Percentiles rank a stretch among this genome's conserved stretches.
These are phyloP conservation scores for Euphorbia celastroides DNA, from an alignment of 441 rosid genomes.

Conservation along the genomic window DNA sequence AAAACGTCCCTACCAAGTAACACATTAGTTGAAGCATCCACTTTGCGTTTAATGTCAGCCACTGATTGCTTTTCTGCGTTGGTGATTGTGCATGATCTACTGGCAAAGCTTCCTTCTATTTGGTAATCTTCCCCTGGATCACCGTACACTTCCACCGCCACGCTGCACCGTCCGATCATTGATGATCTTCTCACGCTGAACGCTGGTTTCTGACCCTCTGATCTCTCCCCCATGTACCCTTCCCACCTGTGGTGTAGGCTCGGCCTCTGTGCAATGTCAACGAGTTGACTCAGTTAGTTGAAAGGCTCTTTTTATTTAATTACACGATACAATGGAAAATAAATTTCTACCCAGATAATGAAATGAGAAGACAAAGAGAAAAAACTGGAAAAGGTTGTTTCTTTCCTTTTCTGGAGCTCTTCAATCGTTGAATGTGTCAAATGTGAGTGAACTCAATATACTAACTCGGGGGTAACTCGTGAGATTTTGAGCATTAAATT, in stretches of 20 bases:
- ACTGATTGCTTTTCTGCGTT: conserved; percentile 42
- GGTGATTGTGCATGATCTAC: conserved; percentile 51
- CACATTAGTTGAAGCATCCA: conserved; percentile 73
- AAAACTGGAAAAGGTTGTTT: neutral
- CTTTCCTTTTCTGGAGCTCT: too few relatives aligned
- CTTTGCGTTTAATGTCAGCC: conserved; percentile 86
- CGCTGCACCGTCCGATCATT: conserved; percentile 66
- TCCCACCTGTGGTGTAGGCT: conserved; percentile 92
- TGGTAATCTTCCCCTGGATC: conserved; percentile 56
- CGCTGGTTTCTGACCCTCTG: conserved; percentile 65
- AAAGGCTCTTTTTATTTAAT: neutral
- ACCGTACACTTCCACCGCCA: conserved; percentile 67
- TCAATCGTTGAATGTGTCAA: too few relatives aligned
- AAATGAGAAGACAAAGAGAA: neutral
- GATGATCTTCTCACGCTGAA: conserved; percentile 81
- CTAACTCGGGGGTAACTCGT: conserved; percentile 3
- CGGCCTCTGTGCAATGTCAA: conserved; percentile 62
- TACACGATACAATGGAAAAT: neutral
- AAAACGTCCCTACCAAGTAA: conserved; percentile 82
- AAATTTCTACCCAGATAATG: neutral
- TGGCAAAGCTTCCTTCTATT: conserved; percentile 67
- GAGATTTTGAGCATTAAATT: neutral
- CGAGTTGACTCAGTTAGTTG: conserved; percentile 19
- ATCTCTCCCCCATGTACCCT: conserved; percentile 69
- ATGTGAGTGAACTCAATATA: neutral